Evolutionary conservation across 305 asterid genomes (phyloP), one percentile per base, ranked within the genome.

Genomic region (Galium porrigens): DNA sequence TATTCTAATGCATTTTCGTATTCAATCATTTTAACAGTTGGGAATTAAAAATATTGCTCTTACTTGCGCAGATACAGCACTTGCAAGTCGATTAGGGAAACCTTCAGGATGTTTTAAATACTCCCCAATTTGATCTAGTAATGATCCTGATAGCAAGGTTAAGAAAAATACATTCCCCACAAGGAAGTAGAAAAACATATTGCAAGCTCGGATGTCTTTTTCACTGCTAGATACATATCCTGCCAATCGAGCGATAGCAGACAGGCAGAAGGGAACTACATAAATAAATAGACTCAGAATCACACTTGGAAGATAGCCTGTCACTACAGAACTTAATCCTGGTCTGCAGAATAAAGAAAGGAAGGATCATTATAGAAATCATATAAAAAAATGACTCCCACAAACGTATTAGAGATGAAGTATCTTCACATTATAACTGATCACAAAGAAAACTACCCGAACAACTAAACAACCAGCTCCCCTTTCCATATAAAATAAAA

Each of bases 41-140:
- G 66, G 14, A 61, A 39, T 12, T 20, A 4, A 27, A 14, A 4
- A 14, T 8, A 5, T 61, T 22, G 36, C 14, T 61, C 79, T 77
- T 79, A 91, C 97, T 77, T 91, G 96, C 66, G 95, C 82, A 76
- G 95, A 77, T 72, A 84, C 98, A 53, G 96, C 95, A 58, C 76
- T 69, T 55, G 98, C 98, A 61, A 91, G 96, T 58, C 81, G 96
- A 71, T 83, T 68, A 30, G 98, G 98, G 72, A 91, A 72, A 63
- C 85, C 87, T 79, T 71, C 79, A 6, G 94, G 98, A 78, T 88
- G 95, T 69, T 69, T 77, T 69, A 88, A 80, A 46, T 88, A 88
- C 74, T 85, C 84, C 58, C 92, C 94, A 18, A 91, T 74, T 74
- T 88, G 94, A 76, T 91, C 98, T 0, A 91, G 89, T 70, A 91